phyloP scores from a whole-genome alignment of 2,329 filamentous ascomycete genomes.

The Ilyonectria robusta region DNA sequence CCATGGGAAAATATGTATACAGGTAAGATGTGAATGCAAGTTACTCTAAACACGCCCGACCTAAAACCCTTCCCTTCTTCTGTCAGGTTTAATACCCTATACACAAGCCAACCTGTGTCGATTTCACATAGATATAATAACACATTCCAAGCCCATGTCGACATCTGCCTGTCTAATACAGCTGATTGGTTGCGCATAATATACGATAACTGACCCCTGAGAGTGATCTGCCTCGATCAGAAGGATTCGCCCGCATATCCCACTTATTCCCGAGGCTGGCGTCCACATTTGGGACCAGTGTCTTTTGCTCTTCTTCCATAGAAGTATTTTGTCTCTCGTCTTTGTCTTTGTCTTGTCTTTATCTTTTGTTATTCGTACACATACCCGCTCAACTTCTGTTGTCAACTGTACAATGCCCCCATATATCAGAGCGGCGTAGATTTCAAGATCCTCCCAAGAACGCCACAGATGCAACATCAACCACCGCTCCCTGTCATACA shows the following conservation, averaged over 20 bases:
- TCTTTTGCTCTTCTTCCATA: background rate
- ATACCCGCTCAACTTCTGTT: slow-evolving; percentile 6
- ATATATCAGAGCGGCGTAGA: slow-evolving; percentile 41
- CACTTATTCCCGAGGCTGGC: no score
- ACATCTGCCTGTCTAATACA: background rate
- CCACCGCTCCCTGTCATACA: background rate
- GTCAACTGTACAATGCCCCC: slow-evolving; percentile 36
- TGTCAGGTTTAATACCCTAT: background rate
- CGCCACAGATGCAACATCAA: slow-evolving; percentile 43
- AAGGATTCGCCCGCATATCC: no score
- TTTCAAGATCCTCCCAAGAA: slow-evolving; percentile 40
- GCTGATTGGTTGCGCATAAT: no score
- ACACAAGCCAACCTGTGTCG: background rate
- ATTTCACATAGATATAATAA: background rate
- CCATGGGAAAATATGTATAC: no score
- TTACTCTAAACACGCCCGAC: no score
- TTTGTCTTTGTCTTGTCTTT: background rate
- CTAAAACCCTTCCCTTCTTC: background rate
- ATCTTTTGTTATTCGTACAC: slow-evolving; percentile 30
- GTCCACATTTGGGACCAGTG: background rate
- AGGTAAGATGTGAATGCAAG: no score
- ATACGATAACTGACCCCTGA: no score
- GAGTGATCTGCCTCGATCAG: no score
- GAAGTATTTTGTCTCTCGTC: background rate
- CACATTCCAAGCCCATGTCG: background rate